Base-by-base conservation (phyloP, 306 rosid species). In the Rosa multiflora region DNA sequence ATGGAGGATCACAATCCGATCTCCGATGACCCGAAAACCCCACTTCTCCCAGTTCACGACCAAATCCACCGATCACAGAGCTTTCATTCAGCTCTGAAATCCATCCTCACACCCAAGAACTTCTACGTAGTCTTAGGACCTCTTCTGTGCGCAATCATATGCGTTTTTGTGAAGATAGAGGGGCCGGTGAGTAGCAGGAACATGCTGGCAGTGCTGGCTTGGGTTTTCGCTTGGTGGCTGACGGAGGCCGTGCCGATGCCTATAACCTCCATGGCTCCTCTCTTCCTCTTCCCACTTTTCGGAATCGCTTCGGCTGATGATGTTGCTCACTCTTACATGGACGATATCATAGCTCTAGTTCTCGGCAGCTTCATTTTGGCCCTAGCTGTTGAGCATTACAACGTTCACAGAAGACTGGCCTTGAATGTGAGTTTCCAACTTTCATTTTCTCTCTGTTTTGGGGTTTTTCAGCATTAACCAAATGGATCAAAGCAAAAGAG, bases 211-310 rank as follows among this genome's bases (percentile, higher is more conserved):
- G 94, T 92, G 81, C 78, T 94, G 13, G 93, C 81, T 9, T 94
- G 97, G 98, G 79, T 94, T 1, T 92, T 94, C 68, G 44, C 87
- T 0, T 92, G 98, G 98, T 94, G 97, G 98, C 26, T 94, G n/a
- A 94, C 95, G 2, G 86, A 85, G 81, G 98, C 97, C 4, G 88
- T 94, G 35, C 98, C 98, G 2, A 86, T 94, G 82, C 94, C 98
- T 1, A 79, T 94, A 8, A 94, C 98, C 64, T 94, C 97, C 75
- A 83, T 94, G 97, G 75, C 94, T 7, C 97, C 97, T 0, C 78
- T 94, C 58, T 92, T 94, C 47, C 90, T 94, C 32, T 88, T 92
- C 52, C 98, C 98, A 0, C 51, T 94, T 7, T 90, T 94, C 23
- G 97, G 93, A 1, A 88, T 94, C 1, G 58, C 90, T 10, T 78